Evolutionary conservation across 1,284 basidiomycete species (phyloP), one percentile per base, ranked within the genome.

Genomic region (Hemileccinum hortonii): DNA sequence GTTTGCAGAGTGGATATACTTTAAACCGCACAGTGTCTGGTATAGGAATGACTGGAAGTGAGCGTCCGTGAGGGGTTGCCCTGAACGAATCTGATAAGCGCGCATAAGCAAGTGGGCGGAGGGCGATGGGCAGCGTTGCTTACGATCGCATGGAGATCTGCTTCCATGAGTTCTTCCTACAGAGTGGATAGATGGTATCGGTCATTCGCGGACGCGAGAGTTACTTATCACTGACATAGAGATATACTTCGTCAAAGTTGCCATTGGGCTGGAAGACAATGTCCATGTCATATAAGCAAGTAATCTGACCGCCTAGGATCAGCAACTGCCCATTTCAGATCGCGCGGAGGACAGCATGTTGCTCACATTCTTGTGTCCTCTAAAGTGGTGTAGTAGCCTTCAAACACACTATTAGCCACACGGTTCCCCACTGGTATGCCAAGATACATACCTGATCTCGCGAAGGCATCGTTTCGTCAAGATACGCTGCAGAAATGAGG

Each of bases 1-100:
- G 64, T 95, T 96, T 26, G 97, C 96, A 30, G 94, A 97, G 75
- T 99, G 97, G 66, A 99, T 99, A 72, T 99, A 99, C 76, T 96
- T 96, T 50, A 99, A 78, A 8, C 97, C 97, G 64, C 97, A 99
- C 11, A 99, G 85, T 2, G 95, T 99, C 71, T 99, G 97, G 72
- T 99, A 99, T 61, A 99, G 81, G 83, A 99, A 99, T 21, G 91
- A 95, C 69, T 95, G 93, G 80, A 98, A 99, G 72, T 99, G 97
- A 6, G 96, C 95, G 65, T 99, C 97, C 9, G 94, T 97, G 52
- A 99, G 83, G 1, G 96, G 95, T 68, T 99, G 96, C 21, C 94
- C 94, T 8, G 95, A 98, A 42, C 96, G 93, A 61, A 99, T 97
- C 93, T 94, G 64, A 33, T 35, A 41, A 41, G 30, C 42, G 45